Percentiles rank a stretch among this genome's conserved stretches.
phyloP scores from a whole-genome alignment of 2,329 filamentous ascomycete species.

The Alternaria dauci region DNA sequence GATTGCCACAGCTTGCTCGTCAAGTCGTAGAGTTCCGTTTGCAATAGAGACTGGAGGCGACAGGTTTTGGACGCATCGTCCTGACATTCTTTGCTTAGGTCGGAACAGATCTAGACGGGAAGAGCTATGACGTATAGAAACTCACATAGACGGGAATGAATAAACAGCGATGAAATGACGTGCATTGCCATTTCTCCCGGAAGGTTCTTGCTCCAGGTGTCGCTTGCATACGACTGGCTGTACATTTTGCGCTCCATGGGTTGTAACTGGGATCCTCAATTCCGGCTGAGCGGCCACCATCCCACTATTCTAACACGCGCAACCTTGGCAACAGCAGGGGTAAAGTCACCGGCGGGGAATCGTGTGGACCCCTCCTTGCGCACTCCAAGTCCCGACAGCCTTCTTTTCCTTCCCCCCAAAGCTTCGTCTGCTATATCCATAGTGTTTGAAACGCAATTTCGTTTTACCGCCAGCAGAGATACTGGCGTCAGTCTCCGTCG shows the following conservation, averaged over 20 bases:
- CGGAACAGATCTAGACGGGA: background rate
- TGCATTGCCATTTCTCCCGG: background rate
- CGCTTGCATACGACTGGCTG: background rate
- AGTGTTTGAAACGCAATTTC: background rate
- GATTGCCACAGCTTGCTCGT: constrained; percentile 83
- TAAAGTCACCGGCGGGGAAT: constrained; percentile 12
- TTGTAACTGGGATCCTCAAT: background rate
- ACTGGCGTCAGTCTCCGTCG: background rate
- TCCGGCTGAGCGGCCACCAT: constrained; percentile 3
- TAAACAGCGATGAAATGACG: background rate
- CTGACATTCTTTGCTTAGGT: background rate
- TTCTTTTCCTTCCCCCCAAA: background rate
- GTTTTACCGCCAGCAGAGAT: background rate
- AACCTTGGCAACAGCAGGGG: constrained; percentile 13
- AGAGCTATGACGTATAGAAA: constrained; percentile 1
- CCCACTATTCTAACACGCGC: background rate
- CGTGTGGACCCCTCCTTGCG: constrained; percentile 19
- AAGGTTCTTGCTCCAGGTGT: background rate
- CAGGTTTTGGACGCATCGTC: background rate
- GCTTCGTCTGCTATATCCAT: background rate
- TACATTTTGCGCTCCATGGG: background rate
- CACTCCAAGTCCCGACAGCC: constrained; percentile 1
- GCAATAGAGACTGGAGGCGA: background rate
- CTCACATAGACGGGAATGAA: background rate
- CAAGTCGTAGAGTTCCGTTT: constrained; percentile 63